A percentile compares a stretch with the other conserved stretches of the same genome.
phyloP scores from a whole-genome alignment of 1,284 basidiomycete genomes.

The Agroathelia rolfsii region DNA sequence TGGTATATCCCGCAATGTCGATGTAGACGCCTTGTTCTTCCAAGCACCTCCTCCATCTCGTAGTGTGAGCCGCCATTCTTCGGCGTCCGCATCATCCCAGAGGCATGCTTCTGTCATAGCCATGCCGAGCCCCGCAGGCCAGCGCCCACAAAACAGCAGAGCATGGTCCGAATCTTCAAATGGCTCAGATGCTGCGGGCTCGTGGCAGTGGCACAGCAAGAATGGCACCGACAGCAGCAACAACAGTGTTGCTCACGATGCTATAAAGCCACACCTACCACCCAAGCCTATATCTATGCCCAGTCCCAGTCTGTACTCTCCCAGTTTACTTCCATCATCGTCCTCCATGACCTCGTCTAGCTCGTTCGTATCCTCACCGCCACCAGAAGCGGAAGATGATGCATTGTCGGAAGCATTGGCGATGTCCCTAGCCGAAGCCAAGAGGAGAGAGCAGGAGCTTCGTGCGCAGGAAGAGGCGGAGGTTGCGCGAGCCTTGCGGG shows the following conservation, averaged over 20 bases:
- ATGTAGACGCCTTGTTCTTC: too few species aligned
- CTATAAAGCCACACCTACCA: constrained; percentile 21
- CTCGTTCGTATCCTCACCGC: constrained; percentile 3
- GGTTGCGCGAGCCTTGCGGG: constrained; percentile 51
- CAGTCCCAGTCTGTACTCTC: constrained; percentile 11
- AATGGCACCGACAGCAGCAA: constrained; percentile 24
- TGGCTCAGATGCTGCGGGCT: too few species aligned
- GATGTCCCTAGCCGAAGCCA: constrained; percentile 43
- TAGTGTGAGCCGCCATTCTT: too few species aligned
- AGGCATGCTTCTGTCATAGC: too few species aligned
- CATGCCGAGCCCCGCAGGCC: too few species aligned
- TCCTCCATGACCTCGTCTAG: not conserved
- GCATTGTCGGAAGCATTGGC: constrained; percentile 33
- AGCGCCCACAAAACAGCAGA: too few species aligned
- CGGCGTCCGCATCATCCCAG: too few species aligned
- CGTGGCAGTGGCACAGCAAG: too few species aligned
- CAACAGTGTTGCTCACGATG: constrained; percentile 11
- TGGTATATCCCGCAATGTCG: too few species aligned
- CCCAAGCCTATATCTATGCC: constrained; percentile 20
- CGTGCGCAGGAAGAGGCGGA: constrained; percentile 48
- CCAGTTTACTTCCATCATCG: constrained; percentile 1
- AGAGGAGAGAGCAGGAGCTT: constrained; percentile 24
- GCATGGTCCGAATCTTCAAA: too few species aligned
- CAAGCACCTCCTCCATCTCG: too few species aligned
- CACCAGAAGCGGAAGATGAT: constrained; percentile 20